Percentiles rank a stretch among this genome's conserved stretches.
Evolutionary conservation across 1,284 basidiomycete species (phyloP).

Genomic region (Cutaneotrichosporon mucoides): DNA sequence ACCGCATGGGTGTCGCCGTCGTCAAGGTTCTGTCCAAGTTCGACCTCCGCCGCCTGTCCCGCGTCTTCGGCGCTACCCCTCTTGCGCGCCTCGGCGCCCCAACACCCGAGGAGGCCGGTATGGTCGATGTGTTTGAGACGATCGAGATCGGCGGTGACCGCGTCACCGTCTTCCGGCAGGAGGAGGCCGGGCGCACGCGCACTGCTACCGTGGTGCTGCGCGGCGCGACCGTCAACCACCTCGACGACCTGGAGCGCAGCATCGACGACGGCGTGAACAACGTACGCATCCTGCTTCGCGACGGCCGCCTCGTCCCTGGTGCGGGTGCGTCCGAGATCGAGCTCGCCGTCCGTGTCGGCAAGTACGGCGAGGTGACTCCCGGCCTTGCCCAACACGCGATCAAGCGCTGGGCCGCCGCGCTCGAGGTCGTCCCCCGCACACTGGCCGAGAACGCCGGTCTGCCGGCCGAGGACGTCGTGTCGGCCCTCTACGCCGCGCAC

Average conservation of each 20-base stretch:
- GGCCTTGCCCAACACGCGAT: conserved; percentile 94
- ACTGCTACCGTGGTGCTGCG: conserved; percentile 93
- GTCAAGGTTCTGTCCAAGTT: conserved; percentile 98
- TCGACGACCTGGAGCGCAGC: conserved; percentile 94
- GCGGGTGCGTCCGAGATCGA: conserved; percentile 94
- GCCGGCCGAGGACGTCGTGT: conserved; percentile 88
- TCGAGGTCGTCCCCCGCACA: conserved; percentile 90
- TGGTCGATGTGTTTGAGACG: conserved; percentile 89
- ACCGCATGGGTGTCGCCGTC: conserved; percentile 88
- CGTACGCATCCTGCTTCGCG: conserved; percentile 88
- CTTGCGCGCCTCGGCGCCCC: conserved; percentile 93
- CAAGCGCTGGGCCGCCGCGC: conserved; percentile 79
- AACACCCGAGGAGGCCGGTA: conserved; percentile 92
- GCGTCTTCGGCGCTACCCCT: conserved; percentile 93
- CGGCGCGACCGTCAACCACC: conserved; percentile 88
- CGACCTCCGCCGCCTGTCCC: conserved; percentile 87
- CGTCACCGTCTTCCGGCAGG: conserved; percentile 91
- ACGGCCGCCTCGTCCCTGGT: conserved; percentile 84
- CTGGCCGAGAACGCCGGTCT: conserved; percentile 95
- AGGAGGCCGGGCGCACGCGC: conserved; percentile 67
- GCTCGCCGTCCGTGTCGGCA: conserved; percentile 75
- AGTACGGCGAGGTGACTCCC: conserved; percentile 80
- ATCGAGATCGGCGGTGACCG: conserved; percentile 97
- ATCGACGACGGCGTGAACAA: conserved; percentile 97
- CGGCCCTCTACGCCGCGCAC: conserved; percentile 84